Base-by-base conservation (phyloP, 2,329 filamentous ascomycete species). In the Tolypocladium tropicale region DNA sequence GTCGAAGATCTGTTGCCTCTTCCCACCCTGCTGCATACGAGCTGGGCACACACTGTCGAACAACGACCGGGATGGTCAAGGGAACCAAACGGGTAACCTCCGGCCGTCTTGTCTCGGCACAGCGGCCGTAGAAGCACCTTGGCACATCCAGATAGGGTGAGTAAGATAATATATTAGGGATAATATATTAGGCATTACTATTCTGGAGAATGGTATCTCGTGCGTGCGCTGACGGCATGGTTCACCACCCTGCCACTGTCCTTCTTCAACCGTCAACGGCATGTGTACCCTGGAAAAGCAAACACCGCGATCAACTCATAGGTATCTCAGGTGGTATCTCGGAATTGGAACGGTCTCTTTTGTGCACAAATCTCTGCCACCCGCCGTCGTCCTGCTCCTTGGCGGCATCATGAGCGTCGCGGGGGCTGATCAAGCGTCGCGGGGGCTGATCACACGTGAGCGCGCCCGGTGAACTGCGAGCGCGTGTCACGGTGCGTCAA, bases 391-490 rank as follows among this genome's bases (percentile, higher is more conserved):
- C 55, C 41, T 53, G 43, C 43, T 30, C 57, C 32, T 16, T 32
- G 48, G 16, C 23, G 43, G 33, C 14, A 30, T 52, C 41, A 23
- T 37, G 39, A 18, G 37, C 33, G 43, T 28, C 16, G 12, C 33
- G 30, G n/a, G n/a, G n/a, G n/a, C n/a, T n/a, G n/a, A n/a, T n/a
- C n/a, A n/a, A n/a, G n/a, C n/a, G n/a, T n/a, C n/a, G n/a, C n/a
- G n/a, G n/a, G n/a, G n/a, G 5, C 6, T 50, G 43, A 59, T 67
- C 72, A 80, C 57, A 83, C 77, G 56, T 68, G 76, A 33, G 81
- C 83, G 53, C 83, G 75, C 55, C 82, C 82, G 34, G 83, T 86
- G 68, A 83, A 85, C 53, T 76, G 75, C 21, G 75, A 78, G 60
- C 75, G 74, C 34, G 71, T 71, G 52, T 81, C 74, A 51, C 80